Evolutionary conservation across 768 basidiomycete species (phyloP).

Genomic region (Termitomyces titanicus): DNA sequence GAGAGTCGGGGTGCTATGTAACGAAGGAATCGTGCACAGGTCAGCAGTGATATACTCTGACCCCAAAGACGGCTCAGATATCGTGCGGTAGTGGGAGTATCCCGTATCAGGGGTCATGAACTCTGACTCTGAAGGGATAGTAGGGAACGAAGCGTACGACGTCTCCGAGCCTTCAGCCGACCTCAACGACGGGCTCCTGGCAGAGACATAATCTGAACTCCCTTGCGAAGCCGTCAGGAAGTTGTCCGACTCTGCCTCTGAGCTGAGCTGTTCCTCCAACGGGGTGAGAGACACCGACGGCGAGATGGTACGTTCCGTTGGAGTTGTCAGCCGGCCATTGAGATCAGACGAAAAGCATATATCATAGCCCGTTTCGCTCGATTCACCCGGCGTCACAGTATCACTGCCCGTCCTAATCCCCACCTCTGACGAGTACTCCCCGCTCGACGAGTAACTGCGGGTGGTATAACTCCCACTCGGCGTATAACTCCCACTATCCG

Average conservation of each 20-base stretch:
- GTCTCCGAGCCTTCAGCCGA: conserved; percentile 39
- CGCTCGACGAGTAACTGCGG: conserved; percentile 12
- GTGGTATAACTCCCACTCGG: conserved; percentile 16
- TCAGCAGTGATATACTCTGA: conserved; percentile 51
- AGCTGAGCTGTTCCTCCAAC: conserved; percentile 18
- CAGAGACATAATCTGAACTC: conserved; percentile 48
- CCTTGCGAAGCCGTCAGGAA: conserved; percentile 44
- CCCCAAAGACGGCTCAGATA: conserved; percentile 22
- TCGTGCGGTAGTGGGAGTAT: conserved; percentile 25
- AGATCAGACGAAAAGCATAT: conserved; percentile 51
- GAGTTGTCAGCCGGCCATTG: conserved; percentile 28
- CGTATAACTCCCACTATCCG: conserved; percentile 25
- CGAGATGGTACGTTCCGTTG: conserved; percentile 26
- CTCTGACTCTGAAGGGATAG: conserved; percentile 51
- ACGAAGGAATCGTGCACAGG: conserved; percentile 38
- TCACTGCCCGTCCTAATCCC: conserved; percentile 20
- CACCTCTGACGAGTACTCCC: conserved; percentile 7
- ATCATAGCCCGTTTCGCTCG: conserved; percentile 51
- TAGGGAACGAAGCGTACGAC: conserved; percentile 56
- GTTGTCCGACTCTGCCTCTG: conserved; percentile 34
- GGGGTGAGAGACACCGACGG: conserved; percentile 29
- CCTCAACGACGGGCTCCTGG: conserved; percentile 37
- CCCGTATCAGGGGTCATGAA: conserved; percentile 30
- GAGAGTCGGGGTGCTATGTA: conserved; percentile 37
- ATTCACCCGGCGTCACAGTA: conserved; percentile 32